phyloP scores from a whole-genome alignment of 2,329 filamentous ascomycete species.

The Paraphaeosphaeria minitans region DNA sequence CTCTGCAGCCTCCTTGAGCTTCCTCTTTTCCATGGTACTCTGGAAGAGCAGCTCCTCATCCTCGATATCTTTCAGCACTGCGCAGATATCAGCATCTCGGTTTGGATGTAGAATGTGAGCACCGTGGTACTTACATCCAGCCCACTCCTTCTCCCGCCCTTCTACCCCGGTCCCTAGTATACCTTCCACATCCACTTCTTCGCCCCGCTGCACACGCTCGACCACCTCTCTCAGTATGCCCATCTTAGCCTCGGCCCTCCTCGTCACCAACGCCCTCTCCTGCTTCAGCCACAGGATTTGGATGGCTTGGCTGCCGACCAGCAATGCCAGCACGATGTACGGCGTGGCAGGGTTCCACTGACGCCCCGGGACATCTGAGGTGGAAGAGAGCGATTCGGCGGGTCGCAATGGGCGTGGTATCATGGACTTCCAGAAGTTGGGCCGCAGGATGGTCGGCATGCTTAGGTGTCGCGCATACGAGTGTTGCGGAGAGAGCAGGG shows the following conservation, averaged over 20 bases:
- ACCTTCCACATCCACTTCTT: conserved; percentile 73
- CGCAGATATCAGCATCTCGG: conserved; percentile 16
- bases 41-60: conserved; percentile 63
- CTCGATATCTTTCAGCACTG: conserved; percentile 71
- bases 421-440: conserved; percentile 46
- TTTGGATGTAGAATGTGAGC: conserved; percentile 2
- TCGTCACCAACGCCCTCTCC: conserved; percentile 72
- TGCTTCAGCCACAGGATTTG: conserved; percentile 84
- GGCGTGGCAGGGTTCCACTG: conserved; percentile 64
- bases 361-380: conserved; percentile 26
- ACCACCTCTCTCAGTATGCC: conserved; percentile 76
- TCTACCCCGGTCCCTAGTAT: conserved; percentile 78
- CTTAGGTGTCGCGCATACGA: conserved; percentile 29
- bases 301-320: conserved; percentile 95
- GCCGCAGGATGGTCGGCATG: conserved; percentile 44
- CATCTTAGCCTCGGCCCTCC: conserved; percentile 80
- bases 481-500: conserved; percentile 23
- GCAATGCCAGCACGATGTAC: conserved; percentile 70
- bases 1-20: conserved; percentile 20
- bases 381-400: conserved; percentile 14
- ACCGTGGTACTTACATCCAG: conserved; percentile 66
- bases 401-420: conserved; percentile 37
- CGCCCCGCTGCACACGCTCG: conserved; percentile 39
- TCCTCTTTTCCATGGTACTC: conserved; percentile 35
- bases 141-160: conserved; percentile 82